phyloP scores from a whole-genome alignment of 129 eudicot species.

The Solidago caesia region DNA sequence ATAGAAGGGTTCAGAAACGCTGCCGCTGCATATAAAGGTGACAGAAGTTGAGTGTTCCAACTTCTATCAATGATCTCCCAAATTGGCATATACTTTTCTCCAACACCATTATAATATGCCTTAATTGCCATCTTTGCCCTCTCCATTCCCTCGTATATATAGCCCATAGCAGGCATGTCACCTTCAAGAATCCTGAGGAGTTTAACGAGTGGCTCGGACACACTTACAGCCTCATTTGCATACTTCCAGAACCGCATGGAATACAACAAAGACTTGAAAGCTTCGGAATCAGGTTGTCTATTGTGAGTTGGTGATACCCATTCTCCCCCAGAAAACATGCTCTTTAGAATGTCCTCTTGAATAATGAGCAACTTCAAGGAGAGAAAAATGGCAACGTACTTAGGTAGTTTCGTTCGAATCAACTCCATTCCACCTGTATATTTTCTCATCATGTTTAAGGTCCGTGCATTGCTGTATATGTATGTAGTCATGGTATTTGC shows the following conservation, averaged over 20 bases:
- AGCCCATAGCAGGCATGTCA: slow-evolving; percentile 54
- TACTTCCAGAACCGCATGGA: slow-evolving; percentile 43
- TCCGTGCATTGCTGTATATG: slow-evolving; percentile 38
- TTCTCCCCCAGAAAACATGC: slow-evolving; percentile 37
- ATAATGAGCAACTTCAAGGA: slow-evolving; percentile 33
- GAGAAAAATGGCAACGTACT: slow-evolving; percentile 29
- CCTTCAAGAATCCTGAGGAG: slow-evolving; percentile 46
- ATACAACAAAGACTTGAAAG: slow-evolving; percentile 30
- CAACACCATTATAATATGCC: slow-evolving; percentile 34
- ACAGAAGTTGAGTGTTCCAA: slow-evolving; percentile 42
- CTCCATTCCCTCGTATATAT: slow-evolving; percentile 42
- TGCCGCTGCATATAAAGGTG: slow-evolving; percentile 45
- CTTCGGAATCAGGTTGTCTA: slow-evolving; percentile 31
- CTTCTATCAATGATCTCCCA: slow-evolving; percentile 45
- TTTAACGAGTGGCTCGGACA: slow-evolving; percentile 43
- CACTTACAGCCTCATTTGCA: slow-evolving; percentile 39
- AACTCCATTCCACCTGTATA: slow-evolving; percentile 41
- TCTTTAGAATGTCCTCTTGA: slow-evolving; percentile 44
- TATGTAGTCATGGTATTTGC: slow-evolving; percentile 34
- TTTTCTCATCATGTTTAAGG: slow-evolving; percentile 34
- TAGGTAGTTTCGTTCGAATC: slow-evolving; percentile 30
- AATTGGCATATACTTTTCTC: slow-evolving; percentile 38
- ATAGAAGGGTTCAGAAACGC: slow-evolving; percentile 45
- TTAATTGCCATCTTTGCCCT: slow-evolving; percentile 39
- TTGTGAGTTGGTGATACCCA: slow-evolving; percentile 32